Evolutionary conservation across 73 alveolate genomes (phyloP).

Genomic region (Paramecium sexaurelia): DNA sequence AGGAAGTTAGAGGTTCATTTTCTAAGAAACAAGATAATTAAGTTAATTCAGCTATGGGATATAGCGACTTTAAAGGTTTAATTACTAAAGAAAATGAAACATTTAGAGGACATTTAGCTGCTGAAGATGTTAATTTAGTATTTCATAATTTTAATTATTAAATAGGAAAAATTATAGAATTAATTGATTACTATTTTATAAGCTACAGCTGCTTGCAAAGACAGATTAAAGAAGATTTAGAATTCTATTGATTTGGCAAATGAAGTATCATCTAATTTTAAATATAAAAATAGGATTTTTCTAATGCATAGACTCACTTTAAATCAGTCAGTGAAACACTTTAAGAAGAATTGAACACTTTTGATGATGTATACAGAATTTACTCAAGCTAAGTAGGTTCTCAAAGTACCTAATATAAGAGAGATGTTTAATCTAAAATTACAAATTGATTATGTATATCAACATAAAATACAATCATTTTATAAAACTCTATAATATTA

Average conservation of each 20-base stretch:
- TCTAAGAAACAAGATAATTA: neutral
- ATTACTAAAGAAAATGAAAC: constrained; percentile 30
- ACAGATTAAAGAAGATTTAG: constrained; percentile 23
- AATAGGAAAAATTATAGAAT: constrained; percentile 36
- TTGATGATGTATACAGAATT: constrained; percentile 59
- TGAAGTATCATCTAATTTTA: neutral
- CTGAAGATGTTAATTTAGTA: constrained; percentile 49
- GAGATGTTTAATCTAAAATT: constrained; percentile 44
- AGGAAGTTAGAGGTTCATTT: constrained; percentile 34
- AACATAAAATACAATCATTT: neutral
- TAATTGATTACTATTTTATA: constrained; percentile 52
- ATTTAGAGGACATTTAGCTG: constrained; percentile 51
- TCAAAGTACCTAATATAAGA: constrained; percentile 18
- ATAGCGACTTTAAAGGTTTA: constrained; percentile 48
- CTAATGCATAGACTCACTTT: neutral
- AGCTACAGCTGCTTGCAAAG: constrained; percentile 54
- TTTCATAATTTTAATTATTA: neutral
- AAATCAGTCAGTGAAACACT: constrained; percentile 23
- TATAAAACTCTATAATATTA: neutral
- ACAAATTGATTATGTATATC: neutral
- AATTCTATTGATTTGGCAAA: constrained; percentile 40
- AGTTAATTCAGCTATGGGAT: constrained; percentile 61
- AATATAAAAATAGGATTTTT: neutral
- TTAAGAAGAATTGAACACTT: constrained; percentile 31
- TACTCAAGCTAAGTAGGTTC: constrained; percentile 41